Percentiles rank a stretch among this genome's conserved stretches.
These are phyloP conservation scores for Podospora pseudopauciseta DNA, from an alignment of 495 filamentous ascomycete genomes.

Conservation along the genomic window DNA sequence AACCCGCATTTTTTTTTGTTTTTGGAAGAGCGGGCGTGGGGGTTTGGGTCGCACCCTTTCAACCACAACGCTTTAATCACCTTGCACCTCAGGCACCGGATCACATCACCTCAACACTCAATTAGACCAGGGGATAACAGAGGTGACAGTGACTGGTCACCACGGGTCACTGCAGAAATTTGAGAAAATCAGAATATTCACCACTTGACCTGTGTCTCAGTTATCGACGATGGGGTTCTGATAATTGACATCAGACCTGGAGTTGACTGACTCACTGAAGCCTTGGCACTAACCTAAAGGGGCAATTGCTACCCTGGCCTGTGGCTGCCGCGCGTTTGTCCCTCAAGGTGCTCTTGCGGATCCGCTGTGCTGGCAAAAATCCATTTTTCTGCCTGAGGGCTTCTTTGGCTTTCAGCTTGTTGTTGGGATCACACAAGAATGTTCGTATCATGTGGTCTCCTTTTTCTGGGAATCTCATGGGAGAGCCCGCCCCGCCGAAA, in stretches of 20 bases:
- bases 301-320: not conserved
- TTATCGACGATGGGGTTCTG: not conserved
- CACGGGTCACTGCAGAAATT: not conserved
- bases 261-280: not conserved
- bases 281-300: not conserved
- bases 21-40: not conserved
- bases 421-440: not conserved
- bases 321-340: not conserved
- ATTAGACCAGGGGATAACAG: not conserved
- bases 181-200: not conserved
- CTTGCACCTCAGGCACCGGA: not conserved
- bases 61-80: slow-evolving; percentile 4
- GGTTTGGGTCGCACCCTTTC: not conserved
- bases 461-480: not conserved
- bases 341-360: not conserved
- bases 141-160: not conserved
- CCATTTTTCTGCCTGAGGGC: not conserved
- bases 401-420: not conserved
- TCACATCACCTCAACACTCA: not conserved
- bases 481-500: not conserved
- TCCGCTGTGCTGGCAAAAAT: not conserved
- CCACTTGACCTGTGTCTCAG: slow-evolving; percentile 3
- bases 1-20: not conserved
- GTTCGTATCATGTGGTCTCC: not conserved
- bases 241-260: slow-evolving; percentile 7